These are phyloP conservation scores for Aspergillus hiratsukae DNA, from an alignment of 2,329 filamentous ascomycete species.

Conservation along the genomic window DNA sequence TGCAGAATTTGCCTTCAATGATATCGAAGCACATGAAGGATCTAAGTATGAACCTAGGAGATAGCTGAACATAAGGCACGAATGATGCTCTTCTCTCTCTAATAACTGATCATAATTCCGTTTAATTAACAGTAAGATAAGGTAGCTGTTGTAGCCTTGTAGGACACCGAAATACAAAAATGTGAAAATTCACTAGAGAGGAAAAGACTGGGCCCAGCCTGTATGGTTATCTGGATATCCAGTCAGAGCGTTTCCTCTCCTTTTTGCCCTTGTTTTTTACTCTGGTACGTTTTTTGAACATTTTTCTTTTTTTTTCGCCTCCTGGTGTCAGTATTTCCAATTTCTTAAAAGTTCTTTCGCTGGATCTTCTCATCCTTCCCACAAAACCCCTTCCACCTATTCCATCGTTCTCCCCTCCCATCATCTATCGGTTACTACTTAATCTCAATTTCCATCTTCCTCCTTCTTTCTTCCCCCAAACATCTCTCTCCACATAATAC, in stretches of 20 bases:
- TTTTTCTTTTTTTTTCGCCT: conserved; percentile 22
- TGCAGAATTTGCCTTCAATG: neutral
- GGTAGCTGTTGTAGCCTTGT: neutral
- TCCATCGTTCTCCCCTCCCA: conserved; percentile 9
- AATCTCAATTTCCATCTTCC: conserved; percentile 13
- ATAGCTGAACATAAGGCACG: neutral
- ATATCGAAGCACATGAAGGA: neutral
- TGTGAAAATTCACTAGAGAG: neutral
- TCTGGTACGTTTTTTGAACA: conserved; percentile 3
- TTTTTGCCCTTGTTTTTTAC: neutral
- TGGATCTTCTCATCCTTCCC: conserved; percentile 13
- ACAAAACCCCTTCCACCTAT: conserved; percentile 6
- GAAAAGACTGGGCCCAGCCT: neutral
- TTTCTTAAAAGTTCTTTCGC: conserved; percentile 4
- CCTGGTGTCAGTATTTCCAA: conserved; percentile 17
- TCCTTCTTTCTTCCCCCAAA: conserved; percentile 9
- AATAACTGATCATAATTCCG: neutral
- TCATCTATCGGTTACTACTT: conserved; percentile 12
- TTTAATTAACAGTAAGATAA: neutral
- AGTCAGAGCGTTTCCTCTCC: conserved; percentile 1
- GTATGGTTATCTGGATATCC: neutral
- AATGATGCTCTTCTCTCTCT: neutral
- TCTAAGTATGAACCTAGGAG: neutral
- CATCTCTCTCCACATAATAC: neutral
- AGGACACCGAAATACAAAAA: no score